Conservation (phyloP, 2,329 filamentous ascomycete genomes). For the Aurifilum marmelostoma region DNA sequence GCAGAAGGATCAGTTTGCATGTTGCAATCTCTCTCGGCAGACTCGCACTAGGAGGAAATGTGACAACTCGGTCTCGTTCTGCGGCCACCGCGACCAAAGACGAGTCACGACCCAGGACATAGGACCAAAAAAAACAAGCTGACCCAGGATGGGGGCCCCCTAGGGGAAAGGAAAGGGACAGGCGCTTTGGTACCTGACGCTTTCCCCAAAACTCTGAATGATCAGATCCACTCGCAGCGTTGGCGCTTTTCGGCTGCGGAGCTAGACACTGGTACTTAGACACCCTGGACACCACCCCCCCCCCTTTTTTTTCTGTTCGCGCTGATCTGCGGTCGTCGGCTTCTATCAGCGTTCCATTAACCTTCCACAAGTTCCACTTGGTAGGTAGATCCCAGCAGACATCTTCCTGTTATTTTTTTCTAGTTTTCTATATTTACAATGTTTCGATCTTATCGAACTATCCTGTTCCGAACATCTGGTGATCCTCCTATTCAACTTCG, state of each 20-base stretch:
- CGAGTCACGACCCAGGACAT: background rate
- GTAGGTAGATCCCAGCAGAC: background rate
- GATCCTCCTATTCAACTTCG: too few relatives aligned
- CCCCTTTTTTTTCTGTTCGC: background rate
- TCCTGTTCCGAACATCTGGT: too few relatives aligned
- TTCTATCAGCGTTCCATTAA: slow-evolving; percentile 14
- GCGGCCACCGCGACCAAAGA: background rate
- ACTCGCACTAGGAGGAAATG: too few relatives aligned
- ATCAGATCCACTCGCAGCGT: background rate
- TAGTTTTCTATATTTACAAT: too few relatives aligned
- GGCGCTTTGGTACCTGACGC: slow-evolving; percentile 13
- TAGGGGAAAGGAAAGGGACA: too few relatives aligned
- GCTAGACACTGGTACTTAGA: background rate
- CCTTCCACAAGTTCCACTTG: slow-evolving; percentile 1
- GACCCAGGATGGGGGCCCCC: background rate
- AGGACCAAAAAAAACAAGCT: too few relatives aligned
- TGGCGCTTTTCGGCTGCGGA: background rate
- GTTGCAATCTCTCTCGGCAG: background rate
- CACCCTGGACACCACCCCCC: too few relatives aligned
- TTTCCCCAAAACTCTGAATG: slow-evolving; percentile 1
- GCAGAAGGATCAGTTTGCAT: background rate
- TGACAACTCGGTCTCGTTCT: background rate
- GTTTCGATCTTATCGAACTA: too few relatives aligned
- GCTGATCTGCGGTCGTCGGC: background rate
- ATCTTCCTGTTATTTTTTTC: background rate